phyloP scores from a whole-genome alignment of 176 grass and related monocot genomes.

The Raddia guianensis region DNA sequence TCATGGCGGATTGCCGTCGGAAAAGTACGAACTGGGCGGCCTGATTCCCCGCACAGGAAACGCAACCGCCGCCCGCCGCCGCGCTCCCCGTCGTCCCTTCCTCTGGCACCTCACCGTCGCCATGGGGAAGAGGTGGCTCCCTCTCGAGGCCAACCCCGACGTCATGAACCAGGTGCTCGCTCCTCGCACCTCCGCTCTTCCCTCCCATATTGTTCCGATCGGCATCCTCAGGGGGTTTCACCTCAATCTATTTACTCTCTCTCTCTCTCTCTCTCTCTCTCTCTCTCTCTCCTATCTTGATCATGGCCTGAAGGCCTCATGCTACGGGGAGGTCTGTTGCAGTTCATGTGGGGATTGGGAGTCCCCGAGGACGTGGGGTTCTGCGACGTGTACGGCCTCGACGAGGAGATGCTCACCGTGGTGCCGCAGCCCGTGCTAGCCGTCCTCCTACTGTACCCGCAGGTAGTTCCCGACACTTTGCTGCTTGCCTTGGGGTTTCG shows the following conservation, averaged over 20 bases:
- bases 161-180: slow-evolving; percentile 87
- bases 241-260: no score
- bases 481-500: background rate
- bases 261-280: background rate
- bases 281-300: background rate
- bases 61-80: background rate
- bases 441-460: slow-evolving; percentile 77
- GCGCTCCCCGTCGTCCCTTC: background rate
- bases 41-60: background rate
- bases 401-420: slow-evolving; percentile 79
- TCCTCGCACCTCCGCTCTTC: background rate
- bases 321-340: background rate
- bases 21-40: no score
- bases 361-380: slow-evolving; percentile 68
- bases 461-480: slow-evolving; percentile 35
- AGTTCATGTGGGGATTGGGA: slow-evolving; percentile 88
- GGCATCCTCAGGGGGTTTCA: background rate
- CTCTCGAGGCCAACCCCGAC: slow-evolving; percentile 85
- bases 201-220: background rate
- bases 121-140: slow-evolving; percentile 83
- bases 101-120: slow-evolving; percentile 25
- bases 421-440: slow-evolving; percentile 86
- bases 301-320: background rate
- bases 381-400: slow-evolving; percentile 87
- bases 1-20: no score